Conservation (phyloP, 2,329 filamentous ascomycete species). For the Aspergillus amoenus region DNA sequence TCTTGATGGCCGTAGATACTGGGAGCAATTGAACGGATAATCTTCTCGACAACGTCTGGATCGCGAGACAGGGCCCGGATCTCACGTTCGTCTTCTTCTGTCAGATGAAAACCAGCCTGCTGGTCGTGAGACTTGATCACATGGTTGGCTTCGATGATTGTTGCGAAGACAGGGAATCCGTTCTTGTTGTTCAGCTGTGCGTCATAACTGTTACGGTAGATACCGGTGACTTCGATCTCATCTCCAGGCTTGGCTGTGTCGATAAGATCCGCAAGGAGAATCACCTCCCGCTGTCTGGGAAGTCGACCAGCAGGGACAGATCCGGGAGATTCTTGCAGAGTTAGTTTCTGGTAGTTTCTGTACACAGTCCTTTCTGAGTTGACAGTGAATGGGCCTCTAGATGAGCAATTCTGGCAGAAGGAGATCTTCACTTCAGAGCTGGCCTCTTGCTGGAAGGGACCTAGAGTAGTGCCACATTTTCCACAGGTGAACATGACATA, state of each 20-base stretch:
- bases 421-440: slow-evolving; percentile 95
- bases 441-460: slow-evolving; percentile 96
- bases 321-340: slow-evolving; percentile 92
- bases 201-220: slow-evolving; percentile 98
- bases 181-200: slow-evolving; percentile 98
- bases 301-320: slow-evolving; percentile 95
- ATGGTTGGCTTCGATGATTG: slow-evolving; percentile 95
- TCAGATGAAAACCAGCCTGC: slow-evolving; percentile 91
- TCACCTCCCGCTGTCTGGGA: slow-evolving; percentile 88
- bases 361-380: slow-evolving; percentile 98
- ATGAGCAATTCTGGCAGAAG: slow-evolving; percentile 96
- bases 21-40: slow-evolving; percentile 88
- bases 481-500: slow-evolving; percentile 97
- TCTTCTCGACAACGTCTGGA: slow-evolving; percentile 86
- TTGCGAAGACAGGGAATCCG: slow-evolving; percentile 97
- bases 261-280: slow-evolving; percentile 94
- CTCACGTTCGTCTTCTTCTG: slow-evolving; percentile 87
- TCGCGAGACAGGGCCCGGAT: slow-evolving; percentile 88
- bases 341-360: slow-evolving; percentile 97
- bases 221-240: slow-evolving; percentile 94
- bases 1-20: slow-evolving; percentile 97
- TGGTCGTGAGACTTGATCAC: slow-evolving; percentile 97
- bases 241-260: slow-evolving; percentile 96
- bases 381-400: slow-evolving; percentile 87
- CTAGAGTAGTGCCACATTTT: slow-evolving; percentile 88